Conservation (phyloP, 2,329 filamentous ascomycete genomes). For the Alternaria sp. region DNA sequence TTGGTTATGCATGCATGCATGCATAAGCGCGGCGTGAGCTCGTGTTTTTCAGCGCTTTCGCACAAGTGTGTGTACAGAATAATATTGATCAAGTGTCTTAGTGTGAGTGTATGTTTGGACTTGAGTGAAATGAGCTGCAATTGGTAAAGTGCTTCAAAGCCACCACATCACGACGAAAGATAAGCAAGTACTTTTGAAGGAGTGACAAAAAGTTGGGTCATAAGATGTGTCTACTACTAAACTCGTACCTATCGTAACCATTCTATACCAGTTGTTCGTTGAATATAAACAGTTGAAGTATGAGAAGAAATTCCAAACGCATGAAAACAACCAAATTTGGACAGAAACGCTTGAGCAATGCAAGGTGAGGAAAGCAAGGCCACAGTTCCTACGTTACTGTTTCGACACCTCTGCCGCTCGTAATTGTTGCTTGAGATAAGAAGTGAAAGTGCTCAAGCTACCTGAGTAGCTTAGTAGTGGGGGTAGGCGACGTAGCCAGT, state of each 20-base stretch:
- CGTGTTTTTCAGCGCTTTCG: not conserved
- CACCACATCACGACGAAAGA: not conserved
- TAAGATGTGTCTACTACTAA: conserved; percentile 71
- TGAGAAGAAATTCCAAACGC: conserved; percentile 13
- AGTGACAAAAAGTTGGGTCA: conserved; percentile 5
- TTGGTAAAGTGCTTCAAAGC: not conserved
- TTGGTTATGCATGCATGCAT: conserved; percentile 3
- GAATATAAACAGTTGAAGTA: conserved; percentile 23
- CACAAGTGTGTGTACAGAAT: not conserved
- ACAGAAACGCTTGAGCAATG: conserved; percentile 34
- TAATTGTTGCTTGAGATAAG: conserved; percentile 12
- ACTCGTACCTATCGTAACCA: conserved; percentile 46
- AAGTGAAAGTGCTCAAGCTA: conserved; percentile 10
- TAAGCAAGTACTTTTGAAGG: not conserved
- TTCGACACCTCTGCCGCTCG: conserved; percentile 16
- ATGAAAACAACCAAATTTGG: not conserved
- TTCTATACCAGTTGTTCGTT: conserved; percentile 18
- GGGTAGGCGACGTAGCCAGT: conserved; percentile 22
- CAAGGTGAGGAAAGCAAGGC: conserved; percentile 27
- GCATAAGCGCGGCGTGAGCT: conserved; percentile 5
- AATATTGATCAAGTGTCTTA: not conserved
- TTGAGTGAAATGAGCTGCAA: not conserved
- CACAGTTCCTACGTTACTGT: conserved; percentile 11
- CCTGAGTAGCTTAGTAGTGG: conserved; percentile 20
- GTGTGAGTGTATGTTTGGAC: not conserved